A percentile compares a stretch with the other conserved stretches of the same genome.
These are phyloP conservation scores for Acorus gramineus DNA, from an alignment of 106 monocot genomes.

Conservation along the genomic window DNA sequence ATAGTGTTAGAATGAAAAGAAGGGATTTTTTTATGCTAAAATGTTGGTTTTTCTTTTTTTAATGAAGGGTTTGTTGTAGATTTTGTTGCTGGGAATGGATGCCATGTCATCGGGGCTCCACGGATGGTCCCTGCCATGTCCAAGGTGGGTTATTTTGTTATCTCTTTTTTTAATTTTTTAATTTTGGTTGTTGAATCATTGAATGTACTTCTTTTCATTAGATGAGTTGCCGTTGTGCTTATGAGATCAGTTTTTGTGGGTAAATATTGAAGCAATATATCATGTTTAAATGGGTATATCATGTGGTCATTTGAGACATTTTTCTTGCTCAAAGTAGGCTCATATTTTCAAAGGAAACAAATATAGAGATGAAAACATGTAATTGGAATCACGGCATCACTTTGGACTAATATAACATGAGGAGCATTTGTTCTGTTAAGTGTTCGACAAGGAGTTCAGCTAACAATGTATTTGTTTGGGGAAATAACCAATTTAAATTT, in stretches of 20 bases:
- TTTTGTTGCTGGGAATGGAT: slow-evolving; percentile 93
- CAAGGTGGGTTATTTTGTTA: slow-evolving; percentile 31
- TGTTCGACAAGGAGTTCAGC: too few relatives aligned
- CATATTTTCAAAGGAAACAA: too few relatives aligned
- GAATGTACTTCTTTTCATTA: neutral
- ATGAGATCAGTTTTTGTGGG: neutral
- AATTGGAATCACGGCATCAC: too few relatives aligned
- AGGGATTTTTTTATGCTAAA: neutral
- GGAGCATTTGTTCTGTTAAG: too few relatives aligned
- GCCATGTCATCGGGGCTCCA: slow-evolving; percentile 88
- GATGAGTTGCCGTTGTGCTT: neutral
- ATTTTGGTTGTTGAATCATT: neutral
- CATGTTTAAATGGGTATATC: too few relatives aligned
- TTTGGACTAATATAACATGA: too few relatives aligned
- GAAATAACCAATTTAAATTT: too few relatives aligned
- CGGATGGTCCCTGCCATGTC: slow-evolving; percentile 85
- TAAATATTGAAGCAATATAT: too few relatives aligned
- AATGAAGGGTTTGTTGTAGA: slow-evolving; percentile 13
- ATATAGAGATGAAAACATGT: too few relatives aligned
- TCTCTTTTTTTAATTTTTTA: neutral
- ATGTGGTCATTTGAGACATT: too few relatives aligned
- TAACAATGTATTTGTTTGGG: too few relatives aligned
- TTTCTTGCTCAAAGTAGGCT: too few relatives aligned
- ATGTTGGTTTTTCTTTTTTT: neutral
- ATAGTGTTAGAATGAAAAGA: neutral